A percentile compares a stretch with the other conserved stretches of the same genome.
These are phyloP conservation scores for Scenedesmus sp. DNA, from an alignment of 163 green algal genomes.

Conservation along the genomic window DNA sequence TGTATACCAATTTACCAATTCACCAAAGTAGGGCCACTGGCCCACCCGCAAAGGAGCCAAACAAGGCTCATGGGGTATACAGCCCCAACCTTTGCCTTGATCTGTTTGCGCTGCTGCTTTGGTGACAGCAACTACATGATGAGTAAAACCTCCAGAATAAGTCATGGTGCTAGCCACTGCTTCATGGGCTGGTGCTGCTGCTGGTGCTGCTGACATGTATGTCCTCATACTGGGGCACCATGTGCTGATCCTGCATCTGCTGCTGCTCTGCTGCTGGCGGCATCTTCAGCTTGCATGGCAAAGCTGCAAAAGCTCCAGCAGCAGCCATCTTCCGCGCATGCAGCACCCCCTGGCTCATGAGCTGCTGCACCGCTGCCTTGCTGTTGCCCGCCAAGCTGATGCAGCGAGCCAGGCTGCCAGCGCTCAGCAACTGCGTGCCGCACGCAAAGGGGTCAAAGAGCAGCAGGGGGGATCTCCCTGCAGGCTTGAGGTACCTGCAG, in stretches of 20 bases:
- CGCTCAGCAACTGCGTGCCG: not conserved
- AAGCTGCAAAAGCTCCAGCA: slow-evolving; percentile 2
- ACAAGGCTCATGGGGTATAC: too few relatives aligned
- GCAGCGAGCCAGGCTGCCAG: not conserved
- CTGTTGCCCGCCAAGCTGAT: slow-evolving; percentile 11
- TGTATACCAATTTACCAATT: too few relatives aligned
- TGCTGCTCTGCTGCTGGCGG: not conserved
- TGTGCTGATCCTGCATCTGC: too few relatives aligned
- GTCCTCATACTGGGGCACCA: not conserved
- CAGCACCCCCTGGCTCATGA: slow-evolving; percentile 18
- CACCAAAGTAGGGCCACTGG: too few relatives aligned
- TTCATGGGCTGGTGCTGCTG: not conserved
- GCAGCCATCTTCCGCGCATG: slow-evolving; percentile 2
- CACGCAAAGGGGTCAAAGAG: slow-evolving; percentile 37
- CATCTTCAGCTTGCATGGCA: not conserved
- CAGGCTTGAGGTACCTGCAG: not conserved
- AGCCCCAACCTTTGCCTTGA: too few relatives aligned
- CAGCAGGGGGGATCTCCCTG: not conserved
- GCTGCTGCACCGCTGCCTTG: slow-evolving; percentile 36
- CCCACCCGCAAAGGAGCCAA: too few relatives aligned
- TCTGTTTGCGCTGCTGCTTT: too few relatives aligned
- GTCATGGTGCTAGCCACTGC: too few relatives aligned
- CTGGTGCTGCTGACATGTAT: too few relatives aligned
- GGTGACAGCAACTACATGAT: too few relatives aligned
- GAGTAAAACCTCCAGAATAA: too few relatives aligned